phyloP scores from a whole-genome alignment of 2,329 filamentous ascomycete genomes.

The Teratosphaeria destructans region DNA sequence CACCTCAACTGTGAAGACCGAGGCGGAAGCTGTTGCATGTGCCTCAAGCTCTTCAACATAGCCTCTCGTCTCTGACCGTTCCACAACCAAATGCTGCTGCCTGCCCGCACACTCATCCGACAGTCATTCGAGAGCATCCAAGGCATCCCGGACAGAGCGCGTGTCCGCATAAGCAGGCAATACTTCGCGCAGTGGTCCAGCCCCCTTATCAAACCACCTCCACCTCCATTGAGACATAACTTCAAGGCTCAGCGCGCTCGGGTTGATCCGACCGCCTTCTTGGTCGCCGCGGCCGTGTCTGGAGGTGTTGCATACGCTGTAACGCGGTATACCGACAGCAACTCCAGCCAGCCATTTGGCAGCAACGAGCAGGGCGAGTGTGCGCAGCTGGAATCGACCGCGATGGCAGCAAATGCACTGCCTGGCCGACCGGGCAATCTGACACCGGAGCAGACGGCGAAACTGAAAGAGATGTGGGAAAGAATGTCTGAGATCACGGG shows the following conservation, averaged over 20 bases:
- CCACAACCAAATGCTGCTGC: neutral
- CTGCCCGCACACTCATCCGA: neutral
- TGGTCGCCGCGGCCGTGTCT: slow-evolving; percentile 14
- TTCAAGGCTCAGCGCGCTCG: neutral
- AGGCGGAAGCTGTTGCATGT: neutral
- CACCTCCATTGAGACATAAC: neutral
- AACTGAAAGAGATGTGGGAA: slow-evolving; percentile 79
- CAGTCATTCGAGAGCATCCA: neutral
- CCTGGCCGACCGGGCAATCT: slow-evolving; percentile 76
- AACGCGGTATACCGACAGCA: slow-evolving; percentile 8
- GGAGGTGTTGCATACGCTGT: slow-evolving; percentile 15
- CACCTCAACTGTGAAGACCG: neutral
- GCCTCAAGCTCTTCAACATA: neutral
- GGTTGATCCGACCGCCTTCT: slow-evolving; percentile 13
- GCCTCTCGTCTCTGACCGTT: neutral
- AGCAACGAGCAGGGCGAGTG: neutral
- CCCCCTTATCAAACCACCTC: neutral
- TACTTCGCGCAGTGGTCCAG: neutral
- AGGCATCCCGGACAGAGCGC: neutral
- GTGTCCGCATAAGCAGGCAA: neutral
- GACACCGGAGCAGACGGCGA: slow-evolving; percentile 79
- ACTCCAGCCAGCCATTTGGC: slow-evolving; percentile 9
- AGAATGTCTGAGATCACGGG: slow-evolving; percentile 67
- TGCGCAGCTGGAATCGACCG: slow-evolving; percentile 3
- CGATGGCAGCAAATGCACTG: slow-evolving; percentile 34